Conservation (phyloP, 257 asterid species). For the Ocimum tenuiflorum region DNA sequence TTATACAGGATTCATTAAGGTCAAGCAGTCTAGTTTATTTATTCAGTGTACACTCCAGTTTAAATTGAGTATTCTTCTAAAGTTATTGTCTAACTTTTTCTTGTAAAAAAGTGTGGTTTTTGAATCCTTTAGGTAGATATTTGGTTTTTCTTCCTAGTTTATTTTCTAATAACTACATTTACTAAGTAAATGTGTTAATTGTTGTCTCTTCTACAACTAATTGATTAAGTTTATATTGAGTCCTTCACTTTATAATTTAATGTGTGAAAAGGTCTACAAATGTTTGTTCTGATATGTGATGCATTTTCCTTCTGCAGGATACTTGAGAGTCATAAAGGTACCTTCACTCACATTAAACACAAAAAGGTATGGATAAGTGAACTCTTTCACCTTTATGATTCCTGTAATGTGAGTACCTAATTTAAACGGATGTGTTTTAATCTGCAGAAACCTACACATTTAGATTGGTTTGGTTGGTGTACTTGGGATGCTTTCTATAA, state of each 20-base stretch:
- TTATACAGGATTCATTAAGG: conserved; percentile 39
- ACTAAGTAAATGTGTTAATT: not conserved
- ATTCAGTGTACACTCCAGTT: not conserved
- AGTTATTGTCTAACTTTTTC: no score
- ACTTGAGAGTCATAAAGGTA: conserved; percentile 40
- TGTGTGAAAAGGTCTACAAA: not conserved
- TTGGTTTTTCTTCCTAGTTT: no score
- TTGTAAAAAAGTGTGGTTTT: no score
- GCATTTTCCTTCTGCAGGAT: conserved; percentile 27
- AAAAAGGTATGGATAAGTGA: conserved; percentile 29
- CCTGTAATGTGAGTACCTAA: not conserved
- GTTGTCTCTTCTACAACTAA: no score
- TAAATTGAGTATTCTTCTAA: not conserved
- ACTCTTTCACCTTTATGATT: not conserved
- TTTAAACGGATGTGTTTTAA: not conserved
- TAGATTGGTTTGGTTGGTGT: conserved; percentile 80
- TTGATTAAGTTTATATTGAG: no score
- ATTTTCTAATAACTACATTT: no score
- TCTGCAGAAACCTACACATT: conserved; percentile 38
- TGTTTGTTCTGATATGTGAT: not conserved
- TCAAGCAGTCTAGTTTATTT: conserved; percentile 10
- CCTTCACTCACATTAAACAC: conserved; percentile 32
- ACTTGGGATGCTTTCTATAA: conserved; percentile 77
- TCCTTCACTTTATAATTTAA: no score
- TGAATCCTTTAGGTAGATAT: not conserved